These are phyloP conservation scores for Sapria himalayana DNA, from an alignment of 345 rosid genomes.

Conservation along the genomic window DNA sequence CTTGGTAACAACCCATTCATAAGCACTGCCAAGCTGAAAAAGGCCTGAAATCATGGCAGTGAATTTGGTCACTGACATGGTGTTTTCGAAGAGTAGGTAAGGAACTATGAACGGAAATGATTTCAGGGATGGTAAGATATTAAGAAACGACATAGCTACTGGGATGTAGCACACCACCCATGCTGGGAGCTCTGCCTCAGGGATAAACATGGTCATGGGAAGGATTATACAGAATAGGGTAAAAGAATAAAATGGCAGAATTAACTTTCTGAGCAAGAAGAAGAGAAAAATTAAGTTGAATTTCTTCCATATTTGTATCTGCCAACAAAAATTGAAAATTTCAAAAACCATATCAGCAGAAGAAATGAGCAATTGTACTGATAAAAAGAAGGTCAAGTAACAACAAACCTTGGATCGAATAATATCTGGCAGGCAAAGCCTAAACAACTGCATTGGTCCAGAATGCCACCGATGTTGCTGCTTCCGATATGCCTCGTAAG, in stretches of 20 bases:
- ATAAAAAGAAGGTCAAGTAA: background rate
- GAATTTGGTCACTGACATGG: constrained; percentile 95
- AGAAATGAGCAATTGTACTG: background rate
- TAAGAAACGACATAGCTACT: constrained; percentile 86
- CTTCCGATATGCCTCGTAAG: constrained; percentile 85
- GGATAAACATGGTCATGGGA: constrained; percentile 92
- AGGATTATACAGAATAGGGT: constrained; percentile 85
- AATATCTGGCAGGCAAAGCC: constrained; percentile 64
- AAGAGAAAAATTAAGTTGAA: constrained; percentile 85
- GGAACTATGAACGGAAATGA: constrained; percentile 92
- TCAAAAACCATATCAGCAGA: constrained; percentile 1
- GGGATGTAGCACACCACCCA: constrained; percentile 97
- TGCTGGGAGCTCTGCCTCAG: constrained; percentile 74
- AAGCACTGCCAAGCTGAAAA: constrained; percentile 90
- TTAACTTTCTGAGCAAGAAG: constrained; percentile 65
- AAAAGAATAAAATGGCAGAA: constrained; percentile 82
- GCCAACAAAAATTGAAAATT: constrained; percentile 14
- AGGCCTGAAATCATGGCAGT: constrained; percentile 86
- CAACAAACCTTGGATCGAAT: constrained; percentile 45
- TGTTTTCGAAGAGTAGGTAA: constrained; percentile 86
- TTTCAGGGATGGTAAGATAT: constrained; percentile 80
- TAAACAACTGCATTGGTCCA: constrained; percentile 91
- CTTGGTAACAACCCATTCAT: constrained; percentile 90
- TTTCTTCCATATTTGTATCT: constrained; percentile 68
- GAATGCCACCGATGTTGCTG: constrained; percentile 98